Evolutionary conservation across 2,329 filamentous ascomycete species (phyloP), one percentile per base, ranked within the genome.

Genomic region (Neonectria punicea): DNA sequence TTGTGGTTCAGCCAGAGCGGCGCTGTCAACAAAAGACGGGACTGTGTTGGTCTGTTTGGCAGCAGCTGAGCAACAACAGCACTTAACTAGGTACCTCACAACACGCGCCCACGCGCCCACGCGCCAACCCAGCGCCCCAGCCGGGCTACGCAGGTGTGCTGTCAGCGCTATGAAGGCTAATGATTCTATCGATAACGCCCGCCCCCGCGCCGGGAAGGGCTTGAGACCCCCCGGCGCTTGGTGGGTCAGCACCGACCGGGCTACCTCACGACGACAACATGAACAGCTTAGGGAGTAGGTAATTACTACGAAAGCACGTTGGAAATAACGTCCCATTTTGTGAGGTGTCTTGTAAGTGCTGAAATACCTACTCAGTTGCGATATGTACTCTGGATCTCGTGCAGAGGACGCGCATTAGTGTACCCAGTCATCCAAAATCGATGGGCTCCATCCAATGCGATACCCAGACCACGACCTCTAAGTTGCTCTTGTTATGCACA

Each of bases 1-100:
- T 44, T 44, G 41, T 14, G 43, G 43, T 46, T 22, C 20, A 46
- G 34, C 5, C 13, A 16, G 34, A 14, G 13, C 20, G 28, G 28
- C 30, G 28, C 67, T 67, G 61, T 65, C 61, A 65, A 67, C 59
- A 70, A 67, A 54, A 59, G 69, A 61, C 59, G 50, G 44, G 34
- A 16, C 60, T 22, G 34, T 47, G 34, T 47, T 34, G 11, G 10
- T 34, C 32, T 34, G 32, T 13, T 34, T 25, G 4, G 25, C 25
- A 10, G 32, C 32, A 13, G 32, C 32, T 44, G 57, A 65, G 57
- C 18, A 36, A 44, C 53, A 56, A 53, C 18, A 43, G n/a, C n/a
- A n/a, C 39, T n/a, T 18, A 20, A 11, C 39, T 9, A 43, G 39
- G 39, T 43, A 43, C 39, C 39, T 43, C 20, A 11, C 39, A 43